phyloP scores from a whole-genome alignment of 371 early-diverging fungal genomes.

The Coemansia sp. region DNA sequence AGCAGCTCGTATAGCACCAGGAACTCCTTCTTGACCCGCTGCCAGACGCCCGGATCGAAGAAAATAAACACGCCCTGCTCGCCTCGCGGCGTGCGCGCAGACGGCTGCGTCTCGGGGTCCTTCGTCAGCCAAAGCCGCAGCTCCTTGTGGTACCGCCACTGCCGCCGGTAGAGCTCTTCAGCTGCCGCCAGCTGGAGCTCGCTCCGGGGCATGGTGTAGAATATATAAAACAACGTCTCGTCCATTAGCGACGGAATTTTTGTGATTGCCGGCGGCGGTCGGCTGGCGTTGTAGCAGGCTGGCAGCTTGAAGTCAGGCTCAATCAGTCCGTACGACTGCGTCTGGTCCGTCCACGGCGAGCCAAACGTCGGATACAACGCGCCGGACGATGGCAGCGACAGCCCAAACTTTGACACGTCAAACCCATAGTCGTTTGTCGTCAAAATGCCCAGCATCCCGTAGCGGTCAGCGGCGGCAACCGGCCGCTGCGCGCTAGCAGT shows the following conservation, averaged over 20 bases:
- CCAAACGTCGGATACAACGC: constrained; percentile 75
- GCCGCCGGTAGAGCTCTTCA: constrained; percentile 81
- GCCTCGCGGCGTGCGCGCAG: constrained; percentile 53
- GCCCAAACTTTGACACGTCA: constrained; percentile 50
- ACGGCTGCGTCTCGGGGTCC: constrained; percentile 46
- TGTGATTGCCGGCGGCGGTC: constrained; percentile 69
- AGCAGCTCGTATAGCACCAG: constrained; percentile 76
- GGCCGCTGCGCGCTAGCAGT: constrained; percentile 15
- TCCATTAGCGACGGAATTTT: constrained; percentile 74
- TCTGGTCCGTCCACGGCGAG: constrained; percentile 76
- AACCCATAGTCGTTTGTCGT: constrained; percentile 49
- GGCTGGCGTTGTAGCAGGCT: constrained; percentile 66
- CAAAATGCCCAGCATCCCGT: constrained; percentile 43
- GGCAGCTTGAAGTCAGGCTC: constrained; percentile 80
- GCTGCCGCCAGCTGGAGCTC: constrained; percentile 90
- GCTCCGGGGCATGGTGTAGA: constrained; percentile 89
- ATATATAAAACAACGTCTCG: constrained; percentile 93
- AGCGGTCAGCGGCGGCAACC: constrained; percentile 33
- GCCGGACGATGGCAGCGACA: constrained; percentile 47
- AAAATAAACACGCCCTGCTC: constrained; percentile 82
- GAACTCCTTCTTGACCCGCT: constrained; percentile 78
- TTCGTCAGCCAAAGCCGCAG: constrained; percentile 81
- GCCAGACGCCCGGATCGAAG: constrained; percentile 83
- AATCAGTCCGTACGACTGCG: constrained; percentile 56
- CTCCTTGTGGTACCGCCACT: constrained; percentile 92